phyloP scores from a whole-genome alignment of 805 yeast species.

The Komagataella phaffii region DNA sequence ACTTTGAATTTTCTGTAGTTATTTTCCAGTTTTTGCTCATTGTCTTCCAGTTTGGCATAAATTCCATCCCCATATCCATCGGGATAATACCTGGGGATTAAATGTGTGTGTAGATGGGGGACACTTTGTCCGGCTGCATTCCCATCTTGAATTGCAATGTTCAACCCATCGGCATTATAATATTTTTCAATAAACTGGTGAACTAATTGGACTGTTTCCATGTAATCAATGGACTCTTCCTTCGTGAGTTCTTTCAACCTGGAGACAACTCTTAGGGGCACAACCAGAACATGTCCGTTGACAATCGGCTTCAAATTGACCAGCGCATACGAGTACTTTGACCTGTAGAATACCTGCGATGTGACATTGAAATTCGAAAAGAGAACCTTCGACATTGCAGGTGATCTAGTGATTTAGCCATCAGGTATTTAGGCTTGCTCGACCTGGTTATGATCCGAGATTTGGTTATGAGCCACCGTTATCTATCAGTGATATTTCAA shows the following conservation, averaged over 20 bases:
- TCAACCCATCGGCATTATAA: constrained; percentile 73
- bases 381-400: constrained; percentile 14
- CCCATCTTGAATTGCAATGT: constrained; percentile 93
- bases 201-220: constrained; percentile 58
- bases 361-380: constrained; percentile 44
- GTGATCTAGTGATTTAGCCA: neutral
- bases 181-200: constrained; percentile 50
- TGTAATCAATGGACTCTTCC: constrained; percentile 70
- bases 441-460: neutral
- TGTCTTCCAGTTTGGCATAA: constrained; percentile 47
- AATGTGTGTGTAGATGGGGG: constrained; percentile 89
- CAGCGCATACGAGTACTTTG: constrained; percentile 64
- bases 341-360: constrained; percentile 22
- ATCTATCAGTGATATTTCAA: neutral
- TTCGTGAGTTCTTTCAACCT: constrained; percentile 56
- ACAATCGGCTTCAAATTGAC: constrained; percentile 88
- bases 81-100: constrained; percentile 68
- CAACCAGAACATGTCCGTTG: constrained; percentile 87
- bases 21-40: constrained; percentile 31
- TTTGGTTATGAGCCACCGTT: neutral
- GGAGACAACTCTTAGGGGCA: constrained; percentile 61
- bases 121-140: constrained; percentile 93
- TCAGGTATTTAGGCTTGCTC: neutral
- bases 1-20: constrained; percentile 14
- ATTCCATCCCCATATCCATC: constrained; percentile 59